Base-by-base conservation (phyloP, 2,329 filamentous ascomycete genomes). In the Malbranchea cinnamomea region DNA sequence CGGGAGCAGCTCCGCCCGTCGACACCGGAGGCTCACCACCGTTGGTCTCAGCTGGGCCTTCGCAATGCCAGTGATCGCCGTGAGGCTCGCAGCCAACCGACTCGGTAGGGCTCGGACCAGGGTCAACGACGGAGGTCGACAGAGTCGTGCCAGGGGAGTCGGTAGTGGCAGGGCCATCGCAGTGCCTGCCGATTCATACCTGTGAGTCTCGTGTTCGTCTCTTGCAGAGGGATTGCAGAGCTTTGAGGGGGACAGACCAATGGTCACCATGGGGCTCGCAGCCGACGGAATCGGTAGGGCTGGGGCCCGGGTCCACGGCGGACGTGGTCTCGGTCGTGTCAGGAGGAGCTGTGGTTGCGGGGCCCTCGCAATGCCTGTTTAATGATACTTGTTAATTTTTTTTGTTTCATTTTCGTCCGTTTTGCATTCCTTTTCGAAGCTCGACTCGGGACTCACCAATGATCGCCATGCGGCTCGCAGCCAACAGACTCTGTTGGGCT, bases 281-380 rank as follows among this genome's bases (percentile, higher is more conserved):
- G 1, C 40, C 40, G 4, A 27, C 19, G 25, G 39, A 43, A n/a
- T 29, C 36, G 28, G 31, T 34, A 34, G 45, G 45, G 15, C 37
- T 29, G 11, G 35, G 19, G 15, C 18, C 22, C 40, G 2, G 45
- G 37, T 13, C 45, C 37, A 25, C 45, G 43, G 21, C 46, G 42
- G 9, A 41, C 19, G 21, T 17, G 33, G 14, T 31, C 35, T 27
- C 37, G 26, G 29, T 16, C 5, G 24, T 17, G n/a, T 14, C 14
- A n/a, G 33, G 23, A 19, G 31, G 20, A n/a, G 30, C 23, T 10
- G 31, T 18, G 13, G 12, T 24, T 11, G 24, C 30, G 10, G 47
- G 45, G 4, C 44, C 48, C 5, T 47, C 43, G 25, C 48, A 51
- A 32, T 51, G 47, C 47, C 48, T 49, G n/a, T n/a, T n/a, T n/a